These are phyloP conservation scores for Pythium diclinum DNA, from an alignment of 352 stramenopile genomes.

Conservation along the genomic window DNA sequence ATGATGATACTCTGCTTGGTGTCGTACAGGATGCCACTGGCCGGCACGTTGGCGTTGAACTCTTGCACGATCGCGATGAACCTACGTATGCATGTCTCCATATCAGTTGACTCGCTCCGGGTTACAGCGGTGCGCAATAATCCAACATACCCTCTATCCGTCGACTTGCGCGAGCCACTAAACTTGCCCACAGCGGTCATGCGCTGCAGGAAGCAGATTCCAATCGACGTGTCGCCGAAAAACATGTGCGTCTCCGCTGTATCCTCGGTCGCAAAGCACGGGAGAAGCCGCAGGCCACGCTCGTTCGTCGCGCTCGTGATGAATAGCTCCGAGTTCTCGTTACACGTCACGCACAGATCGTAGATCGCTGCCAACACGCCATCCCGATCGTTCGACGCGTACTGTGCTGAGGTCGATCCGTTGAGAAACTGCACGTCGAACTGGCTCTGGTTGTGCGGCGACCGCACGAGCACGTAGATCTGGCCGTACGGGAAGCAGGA, in stretches of 20 bases:
- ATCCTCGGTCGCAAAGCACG: conserved; percentile 73
- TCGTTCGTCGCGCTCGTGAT: conserved; percentile 71
- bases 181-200: conserved; percentile 71
- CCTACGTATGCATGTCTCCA: conserved; percentile 32
- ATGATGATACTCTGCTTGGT: conserved; percentile 76
- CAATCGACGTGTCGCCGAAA: conserved; percentile 79
- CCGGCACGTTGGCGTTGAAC: conserved; percentile 89
- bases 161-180: conserved; percentile 43
- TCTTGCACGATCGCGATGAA: conserved; percentile 83
- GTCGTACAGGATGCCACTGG: conserved; percentile 80
- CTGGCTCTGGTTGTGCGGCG: conserved; percentile 36
- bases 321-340: conserved; percentile 68
- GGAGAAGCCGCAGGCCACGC: conserved; percentile 60
- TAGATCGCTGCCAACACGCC: conserved; percentile 74
- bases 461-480: conserved; percentile 70
- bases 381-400: conserved; percentile 64
- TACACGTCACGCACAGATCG: conserved; percentile 72
- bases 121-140: conserved; percentile 11
- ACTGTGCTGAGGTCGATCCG: conserved; percentile 48
- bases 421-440: conserved; percentile 81
- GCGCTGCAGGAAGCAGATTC: conserved; percentile 72
- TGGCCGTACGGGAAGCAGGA: conserved; percentile 59
- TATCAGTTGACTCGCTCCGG: conserved; percentile 19
- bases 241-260: conserved; percentile 64
- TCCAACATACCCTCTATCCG: conserved; percentile 58